phyloP scores from a whole-genome alignment of 495 filamentous ascomycete species.

The Xylaria venustula region DNA sequence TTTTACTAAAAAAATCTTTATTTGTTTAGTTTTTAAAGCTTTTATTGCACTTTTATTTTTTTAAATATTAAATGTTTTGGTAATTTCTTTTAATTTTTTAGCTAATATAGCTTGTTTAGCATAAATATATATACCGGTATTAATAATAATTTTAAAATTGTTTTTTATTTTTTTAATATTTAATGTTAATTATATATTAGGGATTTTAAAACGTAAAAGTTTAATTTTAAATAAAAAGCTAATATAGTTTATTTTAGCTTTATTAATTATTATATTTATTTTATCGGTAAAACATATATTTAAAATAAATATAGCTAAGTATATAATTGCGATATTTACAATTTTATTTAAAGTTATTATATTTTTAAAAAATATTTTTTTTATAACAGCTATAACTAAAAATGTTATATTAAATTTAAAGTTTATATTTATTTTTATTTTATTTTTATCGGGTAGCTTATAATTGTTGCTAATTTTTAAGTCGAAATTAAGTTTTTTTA shows the following conservation, averaged over 20 bases:
- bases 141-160: background rate
- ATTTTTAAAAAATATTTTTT: background rate
- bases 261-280: background rate
- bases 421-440: background rate
- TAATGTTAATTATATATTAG: background rate
- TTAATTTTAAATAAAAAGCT: too few species aligned
- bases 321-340: background rate
- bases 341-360: background rate
- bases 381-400: background rate
- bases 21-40: background rate
- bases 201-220: background rate
- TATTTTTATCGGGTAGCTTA: background rate
- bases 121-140: background rate
- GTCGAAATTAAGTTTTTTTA: too few species aligned
- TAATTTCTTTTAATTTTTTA: background rate
- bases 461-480: too few species aligned
- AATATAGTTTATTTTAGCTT: background rate
- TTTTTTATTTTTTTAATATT: background rate
- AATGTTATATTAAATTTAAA: background rate
- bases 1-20: too few species aligned
- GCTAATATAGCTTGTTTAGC: background rate
- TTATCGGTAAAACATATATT: background rate
- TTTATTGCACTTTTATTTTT: background rate
- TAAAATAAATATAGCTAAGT: background rate
- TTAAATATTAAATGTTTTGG: background rate